A percentile compares a stretch with the other conserved stretches of the same genome.
These are phyloP conservation scores for Kondoa subrosea DNA, from an alignment of 768 basidiomycete genomes.

Conservation along the genomic window DNA sequence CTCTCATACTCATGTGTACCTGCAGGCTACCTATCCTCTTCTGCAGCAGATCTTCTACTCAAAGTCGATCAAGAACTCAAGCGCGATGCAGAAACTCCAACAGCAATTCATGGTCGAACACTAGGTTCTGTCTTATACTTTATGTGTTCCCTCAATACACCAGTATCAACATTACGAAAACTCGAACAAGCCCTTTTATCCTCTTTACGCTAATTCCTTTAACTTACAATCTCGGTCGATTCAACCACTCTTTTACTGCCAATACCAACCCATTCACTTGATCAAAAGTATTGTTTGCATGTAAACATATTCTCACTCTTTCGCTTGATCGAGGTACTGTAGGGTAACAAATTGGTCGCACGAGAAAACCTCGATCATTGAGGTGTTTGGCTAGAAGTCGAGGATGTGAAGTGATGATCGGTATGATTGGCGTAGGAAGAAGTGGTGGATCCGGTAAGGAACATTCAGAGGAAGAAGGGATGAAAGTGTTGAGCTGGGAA, in stretches of 20 bases:
- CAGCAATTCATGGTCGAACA: constrained; percentile 65
- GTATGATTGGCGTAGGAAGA: constrained; percentile 57
- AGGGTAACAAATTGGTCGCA: constrained; percentile 41
- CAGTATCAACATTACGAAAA: constrained; percentile 14
- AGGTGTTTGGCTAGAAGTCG: constrained; percentile 60
- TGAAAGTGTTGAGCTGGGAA: constrained; percentile 25
- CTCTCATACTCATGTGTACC: constrained; percentile 32
- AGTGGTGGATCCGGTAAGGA: constrained; percentile 22
- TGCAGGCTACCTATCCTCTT: constrained; percentile 45
- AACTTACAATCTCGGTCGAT: neutral
- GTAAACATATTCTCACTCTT: constrained; percentile 72
- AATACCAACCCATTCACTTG: constrained; percentile 48
- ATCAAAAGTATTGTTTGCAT: constrained; percentile 50
- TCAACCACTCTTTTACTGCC: constrained; percentile 35
- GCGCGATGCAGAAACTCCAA: constrained; percentile 25
- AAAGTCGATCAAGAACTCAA: constrained; percentile 35
- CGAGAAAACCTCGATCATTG: constrained; percentile 30
- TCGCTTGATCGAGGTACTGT: constrained; percentile 77
- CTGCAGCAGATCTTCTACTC: constrained; percentile 46
- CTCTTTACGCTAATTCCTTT: neutral
- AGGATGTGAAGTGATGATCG: constrained; percentile 59
- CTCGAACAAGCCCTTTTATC: constrained; percentile 19
- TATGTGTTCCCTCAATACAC: constrained; percentile 71
- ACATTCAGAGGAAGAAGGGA: constrained; percentile 23
- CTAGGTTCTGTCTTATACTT: constrained; percentile 84